Evolutionary conservation across 306 rosid species (phyloP).

Genomic region (Medicago arabica): DNA sequence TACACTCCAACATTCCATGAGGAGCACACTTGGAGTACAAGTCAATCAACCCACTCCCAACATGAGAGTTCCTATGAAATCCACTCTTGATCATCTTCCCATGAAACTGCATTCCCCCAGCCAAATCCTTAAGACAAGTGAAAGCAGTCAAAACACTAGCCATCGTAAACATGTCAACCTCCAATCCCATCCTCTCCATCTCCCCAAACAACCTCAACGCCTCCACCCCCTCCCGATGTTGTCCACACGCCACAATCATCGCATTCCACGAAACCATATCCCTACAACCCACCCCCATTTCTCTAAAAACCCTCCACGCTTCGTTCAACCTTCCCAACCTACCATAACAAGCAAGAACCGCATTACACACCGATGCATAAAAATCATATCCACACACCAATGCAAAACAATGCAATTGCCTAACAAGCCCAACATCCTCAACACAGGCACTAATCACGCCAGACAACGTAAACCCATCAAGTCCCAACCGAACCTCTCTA

Average conservation of each 20-base stretch:
- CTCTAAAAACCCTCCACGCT: conserved; percentile 49
- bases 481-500: conserved; percentile 48
- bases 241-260: conserved; percentile 76
- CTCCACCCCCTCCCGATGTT: conserved; percentile 63
- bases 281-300: conserved; percentile 55
- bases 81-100: conserved; percentile 81
- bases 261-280: conserved; percentile 87
- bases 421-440: conserved; percentile 52
- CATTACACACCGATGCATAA: conserved; percentile 68
- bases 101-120: conserved; percentile 81
- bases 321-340: conserved; percentile 55
- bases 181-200: conserved; percentile 61
- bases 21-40: conserved; percentile 54
- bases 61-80: conserved; percentile 73
- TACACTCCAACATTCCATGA: conserved; percentile 64
- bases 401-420: conserved; percentile 55
- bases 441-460: conserved; percentile 45
- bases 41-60: conserved; percentile 85
- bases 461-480: conserved; percentile 79
- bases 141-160: conserved; percentile 86
- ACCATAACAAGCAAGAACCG: conserved; percentile 59
- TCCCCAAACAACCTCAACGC: conserved; percentile 69
- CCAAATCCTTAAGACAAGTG: conserved; percentile 66
- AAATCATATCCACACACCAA: conserved; percentile 62
- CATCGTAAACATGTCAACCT: conserved; percentile 79